Evolutionary conservation across 2,329 filamentous ascomycete genomes (phyloP), one percentile per base, ranked within the genome.

Genomic region (Epichloe hybrida): DNA sequence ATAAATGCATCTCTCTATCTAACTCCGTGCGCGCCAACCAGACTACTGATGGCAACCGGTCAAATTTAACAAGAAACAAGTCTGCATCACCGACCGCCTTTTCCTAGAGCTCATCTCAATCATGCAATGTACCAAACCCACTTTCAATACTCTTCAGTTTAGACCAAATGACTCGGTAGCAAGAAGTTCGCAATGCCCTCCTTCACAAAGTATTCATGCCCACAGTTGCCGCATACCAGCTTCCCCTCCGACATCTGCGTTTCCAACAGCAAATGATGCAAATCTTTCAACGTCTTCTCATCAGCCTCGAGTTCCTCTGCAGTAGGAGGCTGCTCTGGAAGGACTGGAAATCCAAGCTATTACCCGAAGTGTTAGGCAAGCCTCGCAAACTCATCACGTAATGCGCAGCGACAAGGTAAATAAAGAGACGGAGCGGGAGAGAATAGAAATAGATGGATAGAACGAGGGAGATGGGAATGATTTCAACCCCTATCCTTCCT

Each of bases 141-240:
- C 27, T 11, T 13, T 5, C 5, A 5, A 23, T 21, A 6, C 20
- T 5, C 12, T 12, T 27, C 4, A 35, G 37, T 20, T 37, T 39
- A 53, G 20, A 90, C 93, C 67, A 98, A 70, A 72, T 98, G 93
- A 61, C 86, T 93, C 12, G 93, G 93, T 58, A 98, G 70, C 64
- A 98, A 70, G 62, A 98, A 98, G 68, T 97, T 97, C 53, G 89
- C 88, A 66, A 97, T 95, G 5, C 93, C 93, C 69, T 98, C 91
- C 65, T 93, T 90, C 55, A 98, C 84, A 53, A 82, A 82, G 68
- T 97, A 98, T 72, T 95, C 88, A 65, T 97, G 91, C 46, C 86
- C 88, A 64, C 93, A 98, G 67, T 86, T 86, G 46, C 80, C 89
- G 66, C 93, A 98, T 5, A 90, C 86, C 56, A 98, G 75, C 69